Evolutionary conservation across 257 asterid species (phyloP).

Genomic region (Paulownia fortunei): DNA sequence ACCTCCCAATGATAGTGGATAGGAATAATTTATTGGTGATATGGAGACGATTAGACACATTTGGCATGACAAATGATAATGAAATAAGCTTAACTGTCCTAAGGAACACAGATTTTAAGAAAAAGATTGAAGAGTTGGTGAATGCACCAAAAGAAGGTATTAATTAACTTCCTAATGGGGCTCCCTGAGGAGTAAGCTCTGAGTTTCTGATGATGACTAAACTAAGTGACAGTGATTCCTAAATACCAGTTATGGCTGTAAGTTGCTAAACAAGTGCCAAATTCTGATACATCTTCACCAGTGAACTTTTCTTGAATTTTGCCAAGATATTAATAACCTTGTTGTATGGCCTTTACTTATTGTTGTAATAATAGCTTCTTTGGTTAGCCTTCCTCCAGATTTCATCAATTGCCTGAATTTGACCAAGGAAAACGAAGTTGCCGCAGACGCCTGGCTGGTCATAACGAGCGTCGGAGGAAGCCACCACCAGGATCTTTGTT

Average conservation of each 20-base stretch:
- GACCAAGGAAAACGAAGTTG: conserved; percentile 95
- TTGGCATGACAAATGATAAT: not conserved
- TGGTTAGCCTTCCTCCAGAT: conserved; percentile 57
- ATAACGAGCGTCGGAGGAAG: conserved; percentile 92
- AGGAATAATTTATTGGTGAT: not conserved
- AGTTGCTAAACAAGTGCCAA: not conserved
- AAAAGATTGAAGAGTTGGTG: not conserved
- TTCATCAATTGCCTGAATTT: conserved; percentile 85
- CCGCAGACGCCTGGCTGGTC: conserved; percentile 95
- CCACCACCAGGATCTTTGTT: conserved; percentile 65
- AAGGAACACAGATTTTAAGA: not conserved
- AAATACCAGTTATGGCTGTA: not conserved
- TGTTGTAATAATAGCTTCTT: conserved; percentile 28
- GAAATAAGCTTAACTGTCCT: not conserved
- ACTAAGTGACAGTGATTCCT: not conserved
- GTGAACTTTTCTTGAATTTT: not conserved
- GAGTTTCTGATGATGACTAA: not conserved
- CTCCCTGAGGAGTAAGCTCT: not conserved
- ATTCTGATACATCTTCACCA: conserved; percentile 10
- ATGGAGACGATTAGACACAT: not conserved
- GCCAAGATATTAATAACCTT: not conserved
- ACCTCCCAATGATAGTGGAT: not conserved
- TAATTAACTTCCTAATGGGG: no score
- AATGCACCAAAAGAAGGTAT: not conserved
- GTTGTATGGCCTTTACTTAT: not conserved